Evolutionary conservation across 179 eudicot genomes (phyloP).

Genomic region (Vitellaria paradoxa): DNA sequence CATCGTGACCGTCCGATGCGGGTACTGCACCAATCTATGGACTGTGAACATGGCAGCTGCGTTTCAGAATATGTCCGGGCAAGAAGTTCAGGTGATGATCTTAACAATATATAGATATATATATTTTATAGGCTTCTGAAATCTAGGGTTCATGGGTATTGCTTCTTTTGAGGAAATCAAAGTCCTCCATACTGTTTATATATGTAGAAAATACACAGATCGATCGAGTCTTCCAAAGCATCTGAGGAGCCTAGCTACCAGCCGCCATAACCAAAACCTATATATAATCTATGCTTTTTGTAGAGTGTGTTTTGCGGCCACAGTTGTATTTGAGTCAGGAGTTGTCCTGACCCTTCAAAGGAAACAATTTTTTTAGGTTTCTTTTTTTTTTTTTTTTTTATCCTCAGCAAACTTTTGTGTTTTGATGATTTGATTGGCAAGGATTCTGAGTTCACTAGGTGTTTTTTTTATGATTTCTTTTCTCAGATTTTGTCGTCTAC

Average conservation of each 20-base stretch:
- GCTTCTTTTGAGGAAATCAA: constrained; percentile 35
- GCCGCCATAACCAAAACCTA: constrained; percentile 29
- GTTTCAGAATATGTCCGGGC: constrained; percentile 52
- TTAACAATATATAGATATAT: not conserved
- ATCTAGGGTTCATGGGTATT: constrained; percentile 26
- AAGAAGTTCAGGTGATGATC: constrained; percentile 39
- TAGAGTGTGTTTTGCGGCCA: constrained; percentile 17
- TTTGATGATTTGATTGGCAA: constrained; percentile 26
- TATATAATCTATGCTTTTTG: not conserved
- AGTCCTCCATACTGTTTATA: not conserved
- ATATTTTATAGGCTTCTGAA: constrained; percentile 24
- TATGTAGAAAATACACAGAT: not conserved
- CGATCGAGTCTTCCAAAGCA: constrained; percentile 19
- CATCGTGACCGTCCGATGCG: constrained; percentile 90
- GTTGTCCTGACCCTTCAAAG: constrained; percentile 13
- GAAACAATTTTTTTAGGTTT: not conserved
- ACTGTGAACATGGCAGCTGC: constrained; percentile 93
- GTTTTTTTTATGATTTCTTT: not conserved
- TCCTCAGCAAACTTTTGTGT: not conserved
- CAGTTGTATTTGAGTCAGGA: constrained; percentile 10
- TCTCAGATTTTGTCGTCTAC: constrained; percentile 28
- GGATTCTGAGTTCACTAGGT: not conserved
- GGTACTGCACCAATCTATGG: constrained; percentile 90
- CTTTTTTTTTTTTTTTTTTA: not conserved
- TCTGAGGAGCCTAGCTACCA: constrained; percentile 21